Conservation (phyloP, 2,329 filamentous ascomycete species). For the Leptographium wingfieldii region DNA sequence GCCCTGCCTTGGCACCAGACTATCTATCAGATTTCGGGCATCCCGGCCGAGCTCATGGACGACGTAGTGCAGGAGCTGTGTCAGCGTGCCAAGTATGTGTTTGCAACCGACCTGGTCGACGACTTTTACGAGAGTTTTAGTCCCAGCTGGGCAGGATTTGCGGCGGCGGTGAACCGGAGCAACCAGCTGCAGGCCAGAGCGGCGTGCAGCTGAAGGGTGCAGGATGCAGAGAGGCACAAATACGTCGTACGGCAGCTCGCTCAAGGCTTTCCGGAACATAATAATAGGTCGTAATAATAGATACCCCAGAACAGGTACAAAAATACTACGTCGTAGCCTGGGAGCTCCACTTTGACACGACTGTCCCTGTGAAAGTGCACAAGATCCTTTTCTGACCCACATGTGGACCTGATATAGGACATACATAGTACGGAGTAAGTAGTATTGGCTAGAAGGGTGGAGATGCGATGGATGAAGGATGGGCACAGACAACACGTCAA, state of each 20-base stretch:
- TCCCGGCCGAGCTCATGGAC: not conserved
- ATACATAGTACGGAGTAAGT: not conserved
- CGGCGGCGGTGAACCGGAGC: not conserved
- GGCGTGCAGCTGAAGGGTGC: not conserved
- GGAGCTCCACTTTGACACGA: not conserved
- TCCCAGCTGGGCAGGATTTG: constrained; percentile 6
- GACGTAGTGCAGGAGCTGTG: constrained; percentile 3
- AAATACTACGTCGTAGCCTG: not conserved
- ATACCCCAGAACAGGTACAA: not conserved
- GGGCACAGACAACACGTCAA: not conserved
- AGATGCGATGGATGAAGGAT: not conserved
- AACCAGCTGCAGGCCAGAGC: not conserved
- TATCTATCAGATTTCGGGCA: constrained; percentile 2
- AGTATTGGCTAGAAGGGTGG: not conserved
- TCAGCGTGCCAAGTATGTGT: constrained; percentile 4
- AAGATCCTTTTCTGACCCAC: not conserved
- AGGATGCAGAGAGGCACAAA: not conserved
- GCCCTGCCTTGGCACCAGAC: not conserved
- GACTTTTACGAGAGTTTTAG: constrained; percentile 12
- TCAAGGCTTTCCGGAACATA: too few relatives aligned
- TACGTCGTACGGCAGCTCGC: too few relatives aligned
- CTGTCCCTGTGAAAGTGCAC: not conserved
- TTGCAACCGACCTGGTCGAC: constrained; percentile 7
- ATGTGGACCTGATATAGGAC: not conserved
- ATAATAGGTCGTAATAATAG: not conserved